Evolutionary conservation across 495 filamentous ascomycete genomes (phyloP), one percentile per base, ranked within the genome.

Genomic region (Penicillium herquei): DNA sequence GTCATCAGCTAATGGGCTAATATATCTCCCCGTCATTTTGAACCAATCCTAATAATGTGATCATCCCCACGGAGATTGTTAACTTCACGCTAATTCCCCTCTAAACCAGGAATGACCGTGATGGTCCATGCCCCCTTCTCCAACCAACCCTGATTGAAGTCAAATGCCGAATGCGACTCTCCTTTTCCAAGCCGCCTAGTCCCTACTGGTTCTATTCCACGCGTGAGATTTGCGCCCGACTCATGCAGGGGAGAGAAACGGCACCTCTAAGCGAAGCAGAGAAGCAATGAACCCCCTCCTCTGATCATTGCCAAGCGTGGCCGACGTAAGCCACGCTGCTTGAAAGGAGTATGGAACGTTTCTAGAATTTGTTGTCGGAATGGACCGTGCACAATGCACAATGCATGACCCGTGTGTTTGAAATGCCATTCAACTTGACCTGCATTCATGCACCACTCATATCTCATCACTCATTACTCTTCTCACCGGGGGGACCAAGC

Each of bases 161-260:
- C 21, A 26, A 26, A 26, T 26, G 21, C 21, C 21, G 21, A 26
- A 26, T 26, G 21, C 21, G 21, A 26, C 21, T 26, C 21, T 26
- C 21, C 21, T 26, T 26, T 26, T 26, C 21, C 21, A 26, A 26
- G 21, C 21, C 21, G 21, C 21, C 21, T 26, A 37, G 8, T 9
- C 12, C 34, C 34, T 37, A 13, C 34, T 37, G 8, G 34, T 37
- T 13, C 8, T 37, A 37, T 37, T 6, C 1, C 21, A 26, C 1
- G 12, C 9, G 34, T 37, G 34, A 37, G 34, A 37, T 37, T 37
- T 37, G 34, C 34, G 34, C 34, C 34, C 34, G 34, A 37, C 34
- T 37, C 34, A 37, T 37, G 77, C 76, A 1, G 77, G 79, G 32
- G 82, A 83, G 13, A 86, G 57, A 4, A 74, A 73, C 5, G 83